These are phyloP conservation scores for Arctium minus DNA, from an alignment of 129 eudicot species.

Conservation along the genomic window DNA sequence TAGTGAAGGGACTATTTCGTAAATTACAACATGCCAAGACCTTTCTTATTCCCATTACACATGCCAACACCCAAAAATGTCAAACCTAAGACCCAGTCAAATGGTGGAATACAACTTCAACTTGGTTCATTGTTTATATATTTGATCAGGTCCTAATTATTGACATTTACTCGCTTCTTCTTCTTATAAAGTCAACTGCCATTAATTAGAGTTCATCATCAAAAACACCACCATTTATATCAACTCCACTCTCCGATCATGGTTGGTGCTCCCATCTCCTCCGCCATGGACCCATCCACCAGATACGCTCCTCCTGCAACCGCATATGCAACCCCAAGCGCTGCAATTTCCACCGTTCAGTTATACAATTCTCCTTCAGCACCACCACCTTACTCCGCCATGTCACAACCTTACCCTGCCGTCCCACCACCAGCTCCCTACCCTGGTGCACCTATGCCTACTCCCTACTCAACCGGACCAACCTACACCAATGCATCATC, in stretches of 20 bases:
- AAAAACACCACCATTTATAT: slow-evolving; percentile 10
- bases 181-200: slow-evolving; percentile 25
- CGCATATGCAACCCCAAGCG: slow-evolving; percentile 28
- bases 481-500: slow-evolving; percentile 24
- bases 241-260: slow-evolving; percentile 13
- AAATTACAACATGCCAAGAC: not conserved
- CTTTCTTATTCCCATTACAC: not conserved
- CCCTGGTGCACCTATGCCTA: not conserved
- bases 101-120: slow-evolving; percentile 15
- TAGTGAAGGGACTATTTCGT: slow-evolving; percentile 4
- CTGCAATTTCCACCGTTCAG: slow-evolving; percentile 36
- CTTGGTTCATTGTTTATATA: slow-evolving; percentile 9
- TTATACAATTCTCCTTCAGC: slow-evolving; percentile 24
- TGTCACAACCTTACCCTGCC: slow-evolving; percentile 30
- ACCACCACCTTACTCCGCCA: slow-evolving; percentile 31
- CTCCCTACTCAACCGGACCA: not conserved
- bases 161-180: not conserved
- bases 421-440: slow-evolving; percentile 13
- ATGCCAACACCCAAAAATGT: slow-evolving; percentile 7
- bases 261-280: slow-evolving; percentile 32
- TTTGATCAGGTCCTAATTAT: slow-evolving; percentile 8
- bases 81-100: slow-evolving; percentile 35
- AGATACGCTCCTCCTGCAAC: slow-evolving; percentile 28
- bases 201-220: not conserved
- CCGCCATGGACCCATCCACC: slow-evolving; percentile 11